A percentile compares a stretch with the other conserved stretches of the same genome.
Conservation (phyloP, 306 rosid species). For the Trifolium subterraneum region DNA sequence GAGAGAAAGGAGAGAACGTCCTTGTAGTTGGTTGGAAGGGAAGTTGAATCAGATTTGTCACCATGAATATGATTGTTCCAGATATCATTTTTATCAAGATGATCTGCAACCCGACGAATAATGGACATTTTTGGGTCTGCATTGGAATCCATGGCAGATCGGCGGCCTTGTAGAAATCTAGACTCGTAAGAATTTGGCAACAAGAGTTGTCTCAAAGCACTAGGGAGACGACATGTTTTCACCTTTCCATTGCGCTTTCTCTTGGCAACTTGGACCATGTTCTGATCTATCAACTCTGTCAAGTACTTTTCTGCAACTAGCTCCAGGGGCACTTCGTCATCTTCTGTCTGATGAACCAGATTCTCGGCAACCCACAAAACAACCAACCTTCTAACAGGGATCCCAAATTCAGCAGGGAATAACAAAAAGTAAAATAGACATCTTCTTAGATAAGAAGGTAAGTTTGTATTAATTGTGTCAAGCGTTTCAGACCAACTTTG, state of each 20-base stretch:
- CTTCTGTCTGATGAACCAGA: neutral
- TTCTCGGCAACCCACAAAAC: conserved; percentile 51
- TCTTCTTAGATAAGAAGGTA: conserved; percentile 13
- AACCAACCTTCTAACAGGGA: conserved; percentile 49
- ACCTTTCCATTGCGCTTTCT: conserved; percentile 44
- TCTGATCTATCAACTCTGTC: conserved; percentile 37
- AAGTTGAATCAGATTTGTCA: neutral
- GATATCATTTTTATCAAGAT: neutral
- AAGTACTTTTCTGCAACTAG: conserved; percentile 33
- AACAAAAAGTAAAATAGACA: conserved; percentile 33
- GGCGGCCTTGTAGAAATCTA: neutral
- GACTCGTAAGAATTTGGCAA: neutral
- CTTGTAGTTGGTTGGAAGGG: neutral
- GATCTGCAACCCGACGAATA: conserved; percentile 18
- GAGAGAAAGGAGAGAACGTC: conserved; percentile 35
- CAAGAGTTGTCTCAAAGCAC: conserved; percentile 12
- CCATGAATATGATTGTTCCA: conserved; percentile 35
- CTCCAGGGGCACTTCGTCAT: conserved; percentile 25
- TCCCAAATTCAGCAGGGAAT: conserved; percentile 42
- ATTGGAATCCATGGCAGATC: neutral
- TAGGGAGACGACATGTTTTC: conserved; percentile 44
- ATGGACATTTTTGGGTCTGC: neutral
- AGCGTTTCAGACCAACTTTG: conserved; percentile 18
- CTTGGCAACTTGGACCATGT: conserved; percentile 34
- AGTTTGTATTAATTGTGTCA: neutral